Percentiles rank a stretch among this genome's conserved stretches.
Conservation (phyloP, 1,139 yeast genomes). For the Suhomyces terraborum region DNA sequence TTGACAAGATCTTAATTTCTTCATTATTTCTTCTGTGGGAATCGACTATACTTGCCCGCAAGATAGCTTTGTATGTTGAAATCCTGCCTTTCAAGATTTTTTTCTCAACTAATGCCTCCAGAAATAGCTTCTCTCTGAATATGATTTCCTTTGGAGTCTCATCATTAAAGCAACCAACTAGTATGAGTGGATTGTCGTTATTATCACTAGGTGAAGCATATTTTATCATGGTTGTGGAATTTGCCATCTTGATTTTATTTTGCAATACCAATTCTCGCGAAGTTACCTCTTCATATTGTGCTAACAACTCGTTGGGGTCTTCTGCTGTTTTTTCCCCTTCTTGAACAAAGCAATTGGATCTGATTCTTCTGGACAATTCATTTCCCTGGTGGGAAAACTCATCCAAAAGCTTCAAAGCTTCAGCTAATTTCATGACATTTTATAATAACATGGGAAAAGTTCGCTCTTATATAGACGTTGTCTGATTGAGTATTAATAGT, state of each 20-base stretch:
- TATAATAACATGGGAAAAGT: no score
- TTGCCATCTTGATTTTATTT: constrained; percentile 1
- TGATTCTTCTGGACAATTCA: neutral
- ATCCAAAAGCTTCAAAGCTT: constrained; percentile 4
- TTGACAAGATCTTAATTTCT: constrained; percentile 1
- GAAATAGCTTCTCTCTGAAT: neutral
- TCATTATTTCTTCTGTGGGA: neutral
- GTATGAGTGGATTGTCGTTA: neutral
- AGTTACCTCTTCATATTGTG: neutral
- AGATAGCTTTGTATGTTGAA: neutral
- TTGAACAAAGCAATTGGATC: neutral
- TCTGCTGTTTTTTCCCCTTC: constrained; percentile 2
- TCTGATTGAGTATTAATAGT: no score
- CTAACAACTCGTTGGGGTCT: constrained; percentile 1
- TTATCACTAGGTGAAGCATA: constrained; percentile 4
- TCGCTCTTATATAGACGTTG: no score
- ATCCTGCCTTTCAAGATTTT: neutral
- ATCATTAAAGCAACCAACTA: neutral
- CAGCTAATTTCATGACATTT: constrained; percentile 13
- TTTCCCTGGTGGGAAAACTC: neutral
- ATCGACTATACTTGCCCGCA: neutral
- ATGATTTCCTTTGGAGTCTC: neutral
- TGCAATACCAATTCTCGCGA: neutral
- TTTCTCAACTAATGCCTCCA: constrained; percentile 3
- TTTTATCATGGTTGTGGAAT: neutral